Base-by-base conservation (phyloP, 257 asterid species). In the Penstemon barbatus region DNA sequence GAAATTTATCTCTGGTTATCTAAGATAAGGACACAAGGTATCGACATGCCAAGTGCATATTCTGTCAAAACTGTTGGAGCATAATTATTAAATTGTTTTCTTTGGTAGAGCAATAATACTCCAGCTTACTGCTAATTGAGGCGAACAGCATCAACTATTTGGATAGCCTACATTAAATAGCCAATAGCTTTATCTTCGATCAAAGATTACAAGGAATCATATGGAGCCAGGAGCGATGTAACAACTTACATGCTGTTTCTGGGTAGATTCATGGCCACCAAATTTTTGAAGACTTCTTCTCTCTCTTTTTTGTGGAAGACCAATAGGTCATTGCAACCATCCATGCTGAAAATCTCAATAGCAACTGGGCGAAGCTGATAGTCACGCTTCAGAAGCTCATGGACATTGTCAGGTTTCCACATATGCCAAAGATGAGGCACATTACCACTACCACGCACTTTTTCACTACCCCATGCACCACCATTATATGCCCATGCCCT, bases 391-490 rank as follows among this genome's bases (percentile, higher is more conserved):
- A 94, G 80, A 72, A 94, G 89, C 88, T 94, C 98, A 67, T 91
- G 99, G 69, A 94, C 96, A 81, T 95, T 87, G 75, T 87, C 85
- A 57, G 91, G 99, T 86, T 91, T 94, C 99, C 99, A 94, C 93
- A 94, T 94, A 58, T 79, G 91, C 97, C 99, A 94, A 71, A 78
- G 98, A 86, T 94, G 99, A 75, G 99, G 98, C 69, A 85, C 90
- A 74, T 83, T 87, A 42, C 97, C 83, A 70, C 87, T 81, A 71
- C 79, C 79, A 64, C 87, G 84, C 71, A 87, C 84, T 76, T 85
- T 94, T 81, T 94, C 99, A 86, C 86, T 94, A 33, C 99, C 99
- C 99, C 99, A 94, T 19, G 98, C 98, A 69, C 99, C 99, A 73
- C 99, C 99, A 80, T 81, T 94, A 62, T 87, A 94, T 13, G 98